phyloP scores from a whole-genome alignment of 2,329 filamentous ascomycete genomes.

The Paraphaeosphaeria minitans region DNA sequence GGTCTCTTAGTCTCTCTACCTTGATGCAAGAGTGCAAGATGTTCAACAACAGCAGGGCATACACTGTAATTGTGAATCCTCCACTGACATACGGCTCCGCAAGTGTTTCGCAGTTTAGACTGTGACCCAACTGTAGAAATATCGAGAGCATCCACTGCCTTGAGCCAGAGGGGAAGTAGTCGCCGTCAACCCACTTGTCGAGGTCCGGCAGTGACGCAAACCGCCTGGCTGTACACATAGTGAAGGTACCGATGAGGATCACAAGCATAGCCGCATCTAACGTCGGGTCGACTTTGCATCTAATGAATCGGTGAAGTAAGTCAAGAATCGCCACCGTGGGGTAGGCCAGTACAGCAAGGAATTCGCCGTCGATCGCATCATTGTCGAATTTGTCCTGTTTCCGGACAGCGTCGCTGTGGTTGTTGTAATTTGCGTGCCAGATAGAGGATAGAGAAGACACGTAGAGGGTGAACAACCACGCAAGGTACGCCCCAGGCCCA shows the following conservation, averaged over 20 bases:
- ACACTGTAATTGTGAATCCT: not conserved
- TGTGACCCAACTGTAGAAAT: not conserved
- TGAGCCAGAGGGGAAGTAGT: not conserved
- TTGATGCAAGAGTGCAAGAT: not conserved
- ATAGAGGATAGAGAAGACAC: not conserved
- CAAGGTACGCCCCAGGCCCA: not conserved
- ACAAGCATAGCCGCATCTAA: not conserved
- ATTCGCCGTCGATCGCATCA: not conserved
- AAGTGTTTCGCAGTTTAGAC: not conserved
- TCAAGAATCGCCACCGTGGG: not conserved
- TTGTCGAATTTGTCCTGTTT: not conserved
- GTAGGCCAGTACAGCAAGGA: not conserved
- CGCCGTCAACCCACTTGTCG: not conserved
- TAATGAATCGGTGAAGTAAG: not conserved
- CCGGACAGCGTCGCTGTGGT: too few species aligned
- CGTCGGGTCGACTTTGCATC: not conserved
- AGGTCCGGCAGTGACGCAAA: not conserved
- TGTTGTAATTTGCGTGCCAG: not conserved
- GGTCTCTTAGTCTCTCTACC: not conserved
- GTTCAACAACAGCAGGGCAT: not conserved
- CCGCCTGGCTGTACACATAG: not conserved
- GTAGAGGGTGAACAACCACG: not conserved
- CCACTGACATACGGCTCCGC: not conserved
- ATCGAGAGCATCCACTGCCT: not conserved
- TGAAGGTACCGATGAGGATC: not conserved